Conservation (phyloP, 2,329 filamentous ascomycete genomes). For the Phyllosticta capitalensis region DNA sequence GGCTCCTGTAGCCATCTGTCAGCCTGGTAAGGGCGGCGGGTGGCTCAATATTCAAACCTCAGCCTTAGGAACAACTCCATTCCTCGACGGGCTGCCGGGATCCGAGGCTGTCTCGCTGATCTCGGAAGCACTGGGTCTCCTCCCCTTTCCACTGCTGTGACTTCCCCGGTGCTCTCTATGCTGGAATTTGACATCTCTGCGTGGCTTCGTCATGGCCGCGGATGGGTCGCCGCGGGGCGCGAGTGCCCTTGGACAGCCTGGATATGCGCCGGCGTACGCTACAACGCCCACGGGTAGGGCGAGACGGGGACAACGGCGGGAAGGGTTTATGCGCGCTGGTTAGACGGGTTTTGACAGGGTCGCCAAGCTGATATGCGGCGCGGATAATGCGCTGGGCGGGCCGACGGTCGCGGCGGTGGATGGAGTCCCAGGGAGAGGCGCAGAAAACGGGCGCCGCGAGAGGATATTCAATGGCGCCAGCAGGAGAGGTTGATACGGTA, state of each 20-base stretch:
- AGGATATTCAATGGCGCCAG: not conserved
- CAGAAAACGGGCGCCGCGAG: not conserved
- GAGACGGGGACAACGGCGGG: not conserved
- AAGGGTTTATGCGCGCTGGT: not conserved
- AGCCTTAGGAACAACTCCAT: slow-evolving; percentile 23
- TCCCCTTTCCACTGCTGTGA: slow-evolving; percentile 41
- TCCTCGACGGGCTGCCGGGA: slow-evolving; percentile 41
- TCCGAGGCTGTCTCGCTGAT: slow-evolving; percentile 51
- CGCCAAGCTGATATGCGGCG: not conserved
- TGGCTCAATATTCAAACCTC: slow-evolving; percentile 12
- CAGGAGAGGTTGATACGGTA: not conserved
- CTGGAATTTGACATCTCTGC: slow-evolving; percentile 53
- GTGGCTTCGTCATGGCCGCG: slow-evolving; percentile 23
- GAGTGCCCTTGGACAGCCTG: not conserved
- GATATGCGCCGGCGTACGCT: not conserved
- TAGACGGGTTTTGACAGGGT: not conserved
- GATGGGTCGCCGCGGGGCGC: not conserved
- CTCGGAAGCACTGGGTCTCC: slow-evolving; percentile 62
- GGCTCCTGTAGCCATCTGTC: slow-evolving; percentile 20
- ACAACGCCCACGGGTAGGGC: not conserved
- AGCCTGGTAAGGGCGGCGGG: slow-evolving; percentile 1
- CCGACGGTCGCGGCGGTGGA: not conserved
- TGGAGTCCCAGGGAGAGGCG: not conserved
- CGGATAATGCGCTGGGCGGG: slow-evolving; percentile 1
- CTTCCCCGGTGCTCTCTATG: slow-evolving; percentile 35